Base-by-base conservation (phyloP, 352 stramenopile genomes). In the Phytophthora pluvialis region DNA sequence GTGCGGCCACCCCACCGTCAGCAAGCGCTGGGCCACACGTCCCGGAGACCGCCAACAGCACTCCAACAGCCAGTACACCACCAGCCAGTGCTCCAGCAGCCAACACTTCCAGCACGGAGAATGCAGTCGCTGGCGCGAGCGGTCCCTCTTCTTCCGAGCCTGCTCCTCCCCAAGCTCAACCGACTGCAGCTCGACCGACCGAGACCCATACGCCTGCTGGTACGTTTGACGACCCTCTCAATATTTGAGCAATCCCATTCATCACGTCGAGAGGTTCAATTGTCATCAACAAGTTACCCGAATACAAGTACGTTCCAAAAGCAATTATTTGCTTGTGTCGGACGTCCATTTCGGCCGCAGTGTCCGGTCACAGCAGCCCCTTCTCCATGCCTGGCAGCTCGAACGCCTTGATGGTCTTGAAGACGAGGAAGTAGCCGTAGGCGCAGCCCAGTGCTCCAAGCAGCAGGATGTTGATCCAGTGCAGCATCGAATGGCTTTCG, bases 361-460 rank as follows among this genome's bases (percentile, higher is more conserved):
- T n/a, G n/a, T n/a, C n/a, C n/a, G 10, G 7, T 85, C 65, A 93
- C 32, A 89, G 59, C 21, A 71, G 31, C 13, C 71, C 69, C 56
- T 89, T 91, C 39, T 82, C 72, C 45, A 80, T 74, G 47, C 79
- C 82, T 18, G 88, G 88, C 25, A 95, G 70, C 60, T 95, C 88
- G 48, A 95, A 95, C 25, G 84, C 85, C 71, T 95, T 95, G 69
- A 94, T 93, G 55, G 88, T 91, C 80, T 91, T 93, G 75, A 93
- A 94, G 36, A 83, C 59, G 31, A 95, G 76, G 53, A 95, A 94
- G 71, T 94, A 94, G 57, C 88, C 85, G 67, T 95, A 95, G 9
- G 78, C 81, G 12, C 65, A 74, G 31, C 85, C 85, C 0, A 95
- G 73, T 10, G 68, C 80, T 13, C 67, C 76, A 3, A 95, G 77